Percentiles rank a stretch among this genome's conserved stretches.
Evolutionary conservation across 345 rosid species (phyloP).

Genomic region (Salix brachista): DNA sequence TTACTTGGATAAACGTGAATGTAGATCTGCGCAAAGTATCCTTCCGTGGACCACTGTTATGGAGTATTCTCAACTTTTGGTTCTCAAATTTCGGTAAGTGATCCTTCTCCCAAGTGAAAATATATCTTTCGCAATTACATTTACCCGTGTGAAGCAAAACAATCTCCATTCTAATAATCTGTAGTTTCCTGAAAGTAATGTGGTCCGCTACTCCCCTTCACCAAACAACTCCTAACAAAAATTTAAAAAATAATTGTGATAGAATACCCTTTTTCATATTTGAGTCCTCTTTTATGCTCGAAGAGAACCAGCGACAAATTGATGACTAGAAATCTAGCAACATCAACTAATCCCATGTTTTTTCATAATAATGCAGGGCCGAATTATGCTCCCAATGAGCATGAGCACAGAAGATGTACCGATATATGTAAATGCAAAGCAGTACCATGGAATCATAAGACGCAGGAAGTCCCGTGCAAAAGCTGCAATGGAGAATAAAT

Average conservation of each 20-base stretch:
- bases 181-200: neutral
- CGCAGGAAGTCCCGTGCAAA: conserved; percentile 85
- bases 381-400: conserved; percentile 78
- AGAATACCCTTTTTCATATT: neutral
- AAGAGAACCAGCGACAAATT: neutral
- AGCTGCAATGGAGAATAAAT: conserved; percentile 63
- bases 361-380: conserved; percentile 41
- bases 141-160: neutral
- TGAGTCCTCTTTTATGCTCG: neutral
- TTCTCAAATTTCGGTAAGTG: conserved; percentile 51
- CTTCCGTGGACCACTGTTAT: conserved; percentile 58
- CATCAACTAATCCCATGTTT: neutral
- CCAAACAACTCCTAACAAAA: neutral
- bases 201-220: neutral
- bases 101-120: conserved; percentile 4
- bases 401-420: conserved; percentile 71
- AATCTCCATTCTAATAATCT: neutral
- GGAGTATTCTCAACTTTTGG: conserved; percentile 74
- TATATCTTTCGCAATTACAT: neutral
- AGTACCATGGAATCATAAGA: conserved; percentile 90
- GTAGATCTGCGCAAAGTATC: conserved; percentile 62
- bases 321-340: neutral
- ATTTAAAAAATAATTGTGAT: neutral
- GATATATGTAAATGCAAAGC: conserved; percentile 89
- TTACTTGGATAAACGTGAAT: conserved; percentile 13